Percentiles rank a stretch among this genome's conserved stretches.
Conservation (phyloP, 345 rosid genomes). For the Pistacia atlantica region DNA sequence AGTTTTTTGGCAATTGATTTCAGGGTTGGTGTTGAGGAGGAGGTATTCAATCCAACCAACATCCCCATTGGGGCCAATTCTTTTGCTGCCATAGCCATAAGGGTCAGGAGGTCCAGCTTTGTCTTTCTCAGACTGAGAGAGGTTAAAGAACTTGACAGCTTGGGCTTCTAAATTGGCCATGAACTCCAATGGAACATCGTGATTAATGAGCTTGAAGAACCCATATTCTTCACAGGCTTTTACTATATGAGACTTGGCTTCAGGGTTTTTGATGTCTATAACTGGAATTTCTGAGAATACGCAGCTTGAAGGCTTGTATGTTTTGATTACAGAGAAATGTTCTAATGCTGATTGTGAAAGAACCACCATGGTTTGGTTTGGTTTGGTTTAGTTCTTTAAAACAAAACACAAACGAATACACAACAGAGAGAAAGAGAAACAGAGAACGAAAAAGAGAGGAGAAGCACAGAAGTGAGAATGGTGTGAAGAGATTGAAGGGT, state of each 20-base stretch:
- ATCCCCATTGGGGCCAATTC: constrained; percentile 52
- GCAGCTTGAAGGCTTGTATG: constrained; percentile 51
- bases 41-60: constrained; percentile 63
- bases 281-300: constrained; percentile 51
- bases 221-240: constrained; percentile 63
- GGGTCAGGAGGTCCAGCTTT: constrained; percentile 43
- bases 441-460: background rate
- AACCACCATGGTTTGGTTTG: constrained; percentile 58
- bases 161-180: constrained; percentile 38
- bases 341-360: constrained; percentile 58
- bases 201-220: constrained; percentile 55
- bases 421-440: background rate
- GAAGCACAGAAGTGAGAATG: background rate
- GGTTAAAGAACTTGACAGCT: constrained; percentile 40
- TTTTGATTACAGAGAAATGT: constrained; percentile 52
- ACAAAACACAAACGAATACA: background rate
- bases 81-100: constrained; percentile 54
- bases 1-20: constrained; percentile 13
- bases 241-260: constrained; percentile 53
- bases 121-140: constrained; percentile 40
- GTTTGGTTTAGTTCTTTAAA: background rate
- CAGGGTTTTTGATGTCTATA: constrained; percentile 62
- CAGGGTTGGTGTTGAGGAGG: constrained; percentile 36
- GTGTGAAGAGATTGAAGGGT: constrained; percentile 9
- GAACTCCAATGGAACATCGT: constrained; percentile 42